A percentile compares a stretch with the other conserved stretches of the same genome.
phyloP scores from a whole-genome alignment of 306 rosid genomes.

The Trifolium repens region DNA sequence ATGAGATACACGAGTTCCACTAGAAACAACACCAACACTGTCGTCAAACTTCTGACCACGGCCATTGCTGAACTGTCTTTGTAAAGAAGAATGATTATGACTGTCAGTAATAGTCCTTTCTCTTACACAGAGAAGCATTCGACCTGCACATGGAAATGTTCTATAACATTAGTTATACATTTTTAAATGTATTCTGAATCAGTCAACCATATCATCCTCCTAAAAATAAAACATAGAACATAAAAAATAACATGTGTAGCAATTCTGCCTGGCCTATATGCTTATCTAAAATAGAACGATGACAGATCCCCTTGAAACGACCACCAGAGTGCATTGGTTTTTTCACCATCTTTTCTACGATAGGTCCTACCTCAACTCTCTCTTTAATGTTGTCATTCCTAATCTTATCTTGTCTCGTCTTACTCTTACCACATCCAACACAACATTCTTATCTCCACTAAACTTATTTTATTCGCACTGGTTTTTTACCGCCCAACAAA shows the following conservation, averaged over 20 bases:
- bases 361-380: too few relatives aligned
- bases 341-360: too few relatives aligned
- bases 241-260: too few relatives aligned
- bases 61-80: constrained; percentile 79
- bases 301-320: not conserved
- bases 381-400: too few relatives aligned
- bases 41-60: constrained; percentile 77
- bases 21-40: constrained; percentile 63
- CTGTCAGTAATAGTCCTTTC: constrained; percentile 71
- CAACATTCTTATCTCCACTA: too few relatives aligned
- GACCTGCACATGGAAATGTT: constrained; percentile 63
- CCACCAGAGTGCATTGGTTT: not conserved
- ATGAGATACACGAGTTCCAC: constrained; percentile 74
- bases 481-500: too few relatives aligned
- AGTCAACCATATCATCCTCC: not conserved
- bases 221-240: too few relatives aligned
- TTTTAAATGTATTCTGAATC: not conserved
- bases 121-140: constrained; percentile 98
- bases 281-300: not conserved
- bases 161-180: constrained; percentile 36
- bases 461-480: too few relatives aligned
- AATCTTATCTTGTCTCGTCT: too few relatives aligned
- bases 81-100: constrained; percentile 67
- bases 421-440: too few relatives aligned
- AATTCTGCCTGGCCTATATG: too few relatives aligned